phyloP scores from a whole-genome alignment of 2,329 filamentous ascomycete genomes.

The Cytospora chrysosperma region DNA sequence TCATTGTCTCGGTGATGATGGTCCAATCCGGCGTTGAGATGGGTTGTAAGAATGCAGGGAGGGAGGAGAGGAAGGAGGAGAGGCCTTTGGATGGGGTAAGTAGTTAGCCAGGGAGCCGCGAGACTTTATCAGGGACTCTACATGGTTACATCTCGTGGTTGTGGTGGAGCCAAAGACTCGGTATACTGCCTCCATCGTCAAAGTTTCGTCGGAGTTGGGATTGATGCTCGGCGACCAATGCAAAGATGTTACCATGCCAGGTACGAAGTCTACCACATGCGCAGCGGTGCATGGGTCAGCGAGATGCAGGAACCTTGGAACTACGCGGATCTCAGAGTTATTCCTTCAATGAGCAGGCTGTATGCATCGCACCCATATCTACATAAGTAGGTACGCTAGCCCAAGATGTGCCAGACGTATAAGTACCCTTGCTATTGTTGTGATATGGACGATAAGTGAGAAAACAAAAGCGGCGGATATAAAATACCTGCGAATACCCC shows the following conservation, averaged over 20 bases:
- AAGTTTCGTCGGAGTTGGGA: no score
- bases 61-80: not conserved
- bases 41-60: not conserved
- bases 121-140: not conserved
- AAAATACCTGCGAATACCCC: not conserved
- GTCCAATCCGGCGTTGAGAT: not conserved
- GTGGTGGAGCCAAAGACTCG: not conserved
- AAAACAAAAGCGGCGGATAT: not conserved
- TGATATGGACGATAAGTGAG: not conserved
- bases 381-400: no score
- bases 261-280: not conserved
- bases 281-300: constrained; percentile 1
- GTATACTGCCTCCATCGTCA: not conserved
- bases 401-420: not conserved
- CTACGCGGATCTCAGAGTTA: not conserved
- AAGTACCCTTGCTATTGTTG: not conserved
- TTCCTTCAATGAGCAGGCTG: constrained; percentile 16
- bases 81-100: not conserved
- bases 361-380: no score
- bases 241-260: constrained; percentile 1
- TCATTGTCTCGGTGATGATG: constrained; percentile 6
- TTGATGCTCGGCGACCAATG: not conserved
- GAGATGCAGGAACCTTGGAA: not conserved
- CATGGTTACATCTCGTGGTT: not conserved
- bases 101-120: not conserved